phyloP scores from a whole-genome alignment of 1,284 basidiomycete genomes.

The Leccinum subatratum region DNA sequence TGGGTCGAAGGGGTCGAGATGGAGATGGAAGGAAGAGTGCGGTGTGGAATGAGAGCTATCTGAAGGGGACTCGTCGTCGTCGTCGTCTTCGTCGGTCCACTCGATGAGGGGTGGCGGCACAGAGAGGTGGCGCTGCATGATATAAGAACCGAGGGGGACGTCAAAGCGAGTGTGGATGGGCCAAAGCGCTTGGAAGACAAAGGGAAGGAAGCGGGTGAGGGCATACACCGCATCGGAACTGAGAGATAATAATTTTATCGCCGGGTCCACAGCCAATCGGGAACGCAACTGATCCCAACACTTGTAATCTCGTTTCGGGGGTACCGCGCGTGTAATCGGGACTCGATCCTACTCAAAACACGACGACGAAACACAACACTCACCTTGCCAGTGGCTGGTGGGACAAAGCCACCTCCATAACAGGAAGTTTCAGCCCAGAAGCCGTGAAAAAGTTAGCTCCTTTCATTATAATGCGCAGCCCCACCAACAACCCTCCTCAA shows the following conservation, averaged over 20 bases:
- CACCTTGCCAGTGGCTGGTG: not conserved
- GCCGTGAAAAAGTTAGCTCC: not conserved
- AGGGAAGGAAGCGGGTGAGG: slow-evolving; percentile 16
- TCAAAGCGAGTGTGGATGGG: slow-evolving; percentile 21
- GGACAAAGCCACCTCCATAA: slow-evolving; percentile 18
- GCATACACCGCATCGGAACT: slow-evolving; percentile 15
- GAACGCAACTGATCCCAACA: slow-evolving; percentile 8
- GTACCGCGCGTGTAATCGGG: slow-evolving; percentile 2
- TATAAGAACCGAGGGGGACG: slow-evolving; percentile 17
- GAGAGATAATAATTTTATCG: slow-evolving; percentile 15
- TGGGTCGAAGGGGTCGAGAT: slow-evolving; percentile 5
- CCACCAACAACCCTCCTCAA: not conserved
- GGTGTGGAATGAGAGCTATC: slow-evolving; percentile 23
- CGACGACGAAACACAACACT: slow-evolving; percentile 4
- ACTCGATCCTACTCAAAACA: not conserved
- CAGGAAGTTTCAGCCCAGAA: slow-evolving; percentile 3
- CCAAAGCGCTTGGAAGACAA: slow-evolving; percentile 17
- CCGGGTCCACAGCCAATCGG: slow-evolving; percentile 9
- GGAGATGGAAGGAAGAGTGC: slow-evolving; percentile 20
- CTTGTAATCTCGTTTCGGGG: not conserved
- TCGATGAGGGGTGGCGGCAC: slow-evolving; percentile 15
- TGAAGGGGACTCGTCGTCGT: slow-evolving; percentile 6
- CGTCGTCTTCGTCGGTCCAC: slow-evolving; percentile 18
- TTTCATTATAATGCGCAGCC: not conserved
- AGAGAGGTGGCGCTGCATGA: slow-evolving; percentile 19